These are phyloP conservation scores for Sarocladium kiliense DNA, from an alignment of 2,329 filamentous ascomycete genomes.

Conservation along the genomic window DNA sequence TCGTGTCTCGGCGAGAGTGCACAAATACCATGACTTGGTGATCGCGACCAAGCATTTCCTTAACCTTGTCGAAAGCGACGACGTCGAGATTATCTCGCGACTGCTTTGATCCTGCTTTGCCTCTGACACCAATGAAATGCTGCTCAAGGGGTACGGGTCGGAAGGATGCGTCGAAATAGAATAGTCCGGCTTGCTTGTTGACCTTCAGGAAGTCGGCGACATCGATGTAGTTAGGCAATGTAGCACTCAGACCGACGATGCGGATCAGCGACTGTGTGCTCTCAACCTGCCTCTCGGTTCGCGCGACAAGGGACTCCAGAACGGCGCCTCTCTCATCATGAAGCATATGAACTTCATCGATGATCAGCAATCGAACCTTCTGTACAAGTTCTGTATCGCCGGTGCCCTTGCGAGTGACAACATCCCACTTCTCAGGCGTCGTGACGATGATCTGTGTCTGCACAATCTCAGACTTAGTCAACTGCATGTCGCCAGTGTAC, in stretches of 20 bases:
- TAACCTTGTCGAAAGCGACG: constrained; percentile 88
- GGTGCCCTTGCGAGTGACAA: constrained; percentile 93
- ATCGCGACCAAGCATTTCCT: constrained; percentile 83
- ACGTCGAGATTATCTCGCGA: constrained; percentile 86
- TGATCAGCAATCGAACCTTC: constrained; percentile 92
- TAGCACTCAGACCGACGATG: constrained; percentile 92
- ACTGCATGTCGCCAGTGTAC: constrained; percentile 96
- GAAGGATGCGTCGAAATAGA: constrained; percentile 96
- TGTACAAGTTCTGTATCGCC: constrained; percentile 97
- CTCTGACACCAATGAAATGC: constrained; percentile 94
- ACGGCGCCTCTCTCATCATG: constrained; percentile 97
- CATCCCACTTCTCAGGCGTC: constrained; percentile 98
- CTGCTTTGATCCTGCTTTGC: constrained; percentile 74
- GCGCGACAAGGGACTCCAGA: constrained; percentile 88
- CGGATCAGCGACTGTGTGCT: constrained; percentile 96
- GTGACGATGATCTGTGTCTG: constrained; percentile 98
- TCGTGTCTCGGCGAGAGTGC: constrained; percentile 90
- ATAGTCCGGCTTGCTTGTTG: constrained; percentile 85
- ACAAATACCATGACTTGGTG: constrained; percentile 99
- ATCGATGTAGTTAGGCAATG: constrained; percentile 92
- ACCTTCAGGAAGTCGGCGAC: constrained; percentile 97
- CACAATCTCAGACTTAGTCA: constrained; percentile 93
- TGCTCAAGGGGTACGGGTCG: constrained; percentile 93
- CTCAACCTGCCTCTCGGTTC: constrained; percentile 94
- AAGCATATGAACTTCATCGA: constrained; percentile 99